phyloP scores from a whole-genome alignment of 495 filamentous ascomycete species.

The Pyrenopolyporus hunteri region DNA sequence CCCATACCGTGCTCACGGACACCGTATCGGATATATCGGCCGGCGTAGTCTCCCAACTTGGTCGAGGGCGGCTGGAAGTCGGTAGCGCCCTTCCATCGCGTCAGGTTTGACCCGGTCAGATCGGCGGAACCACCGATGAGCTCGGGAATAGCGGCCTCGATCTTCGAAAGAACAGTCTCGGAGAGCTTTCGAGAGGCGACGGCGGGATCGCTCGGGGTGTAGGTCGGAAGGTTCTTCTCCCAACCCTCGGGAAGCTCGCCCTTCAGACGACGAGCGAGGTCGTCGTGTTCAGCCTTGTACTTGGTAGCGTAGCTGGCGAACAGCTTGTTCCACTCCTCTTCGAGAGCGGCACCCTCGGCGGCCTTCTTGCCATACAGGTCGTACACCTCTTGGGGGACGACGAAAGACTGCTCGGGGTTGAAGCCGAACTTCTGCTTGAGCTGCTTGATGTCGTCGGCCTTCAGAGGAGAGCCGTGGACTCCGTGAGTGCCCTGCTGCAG shows the following conservation, averaged over 20 bases:
- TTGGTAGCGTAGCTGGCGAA: conserved; percentile 82
- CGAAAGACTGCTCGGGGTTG: conserved; percentile 91
- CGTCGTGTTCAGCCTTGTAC: conserved; percentile 76
- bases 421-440: conserved; percentile 96
- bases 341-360: conserved; percentile 82
- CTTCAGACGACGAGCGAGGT: conserved; percentile 80
- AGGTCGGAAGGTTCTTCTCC: conserved; percentile 91
- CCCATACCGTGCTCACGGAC: conserved; percentile 98
- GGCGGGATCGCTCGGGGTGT: conserved; percentile 85
- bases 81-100: conserved; percentile 92
- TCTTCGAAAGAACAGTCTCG: conserved; percentile 88
- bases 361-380: conserved; percentile 84
- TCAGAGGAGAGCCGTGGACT: conserved; percentile 94
- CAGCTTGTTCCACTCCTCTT: conserved; percentile 95
- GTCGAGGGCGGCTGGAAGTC: conserved; percentile 95
- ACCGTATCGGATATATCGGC: conserved; percentile 96
- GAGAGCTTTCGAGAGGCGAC: conserved; percentile 94
- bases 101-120: conserved; percentile 98
- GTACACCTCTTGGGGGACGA: conserved; percentile 93
- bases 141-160: conserved; percentile 84
- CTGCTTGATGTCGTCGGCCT: conserved; percentile 87
- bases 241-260: conserved; percentile 93
- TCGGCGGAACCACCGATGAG: conserved; percentile 95
- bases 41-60: conserved; percentile 83
- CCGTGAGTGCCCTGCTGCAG: conserved; percentile 89